phyloP scores from a whole-genome alignment of 2,329 filamentous ascomycete genomes.

The Ramularia collo-cygni region DNA sequence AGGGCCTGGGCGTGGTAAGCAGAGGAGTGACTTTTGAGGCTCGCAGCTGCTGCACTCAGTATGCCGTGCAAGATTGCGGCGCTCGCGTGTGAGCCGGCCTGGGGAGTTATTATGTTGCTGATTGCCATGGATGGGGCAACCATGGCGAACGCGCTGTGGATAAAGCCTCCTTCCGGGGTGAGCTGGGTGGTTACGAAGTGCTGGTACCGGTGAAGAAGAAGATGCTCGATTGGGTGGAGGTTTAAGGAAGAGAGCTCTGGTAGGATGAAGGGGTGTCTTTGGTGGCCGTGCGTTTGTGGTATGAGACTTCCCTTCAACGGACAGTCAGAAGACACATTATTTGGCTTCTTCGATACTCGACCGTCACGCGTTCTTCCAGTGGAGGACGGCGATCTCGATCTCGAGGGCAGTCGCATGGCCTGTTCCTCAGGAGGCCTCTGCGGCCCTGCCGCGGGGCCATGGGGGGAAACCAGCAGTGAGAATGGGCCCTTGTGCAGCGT shows the following conservation, averaged over 20 bases:
- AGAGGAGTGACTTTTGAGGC: background rate
- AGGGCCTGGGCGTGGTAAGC: background rate
- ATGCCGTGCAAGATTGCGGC: constrained; percentile 1
- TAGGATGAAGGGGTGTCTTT: too few relatives aligned
- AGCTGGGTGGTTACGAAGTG: background rate
- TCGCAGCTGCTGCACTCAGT: background rate
- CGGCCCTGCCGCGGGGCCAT: background rate
- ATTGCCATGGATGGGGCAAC: background rate
- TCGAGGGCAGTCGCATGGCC: too few relatives aligned
- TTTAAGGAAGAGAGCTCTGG: too few relatives aligned
- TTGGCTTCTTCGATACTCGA: too few relatives aligned
- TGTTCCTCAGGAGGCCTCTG: too few relatives aligned
- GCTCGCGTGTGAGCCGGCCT: background rate
- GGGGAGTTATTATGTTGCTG: background rate
- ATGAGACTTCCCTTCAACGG: background rate
- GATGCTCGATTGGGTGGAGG: too few relatives aligned
- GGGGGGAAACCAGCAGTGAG: background rate
- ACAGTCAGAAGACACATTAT: too few relatives aligned
- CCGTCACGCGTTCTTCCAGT: too few relatives aligned
- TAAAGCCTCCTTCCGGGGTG: background rate
- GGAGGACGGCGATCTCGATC: too few relatives aligned
- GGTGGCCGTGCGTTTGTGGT: constrained; percentile 2
- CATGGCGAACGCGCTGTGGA: background rate
- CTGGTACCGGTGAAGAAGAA: too few relatives aligned
- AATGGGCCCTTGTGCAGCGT: background rate